Evolutionary conservation across 2,329 filamentous ascomycete species (phyloP).

Genomic region (Trichoderma sp.): DNA sequence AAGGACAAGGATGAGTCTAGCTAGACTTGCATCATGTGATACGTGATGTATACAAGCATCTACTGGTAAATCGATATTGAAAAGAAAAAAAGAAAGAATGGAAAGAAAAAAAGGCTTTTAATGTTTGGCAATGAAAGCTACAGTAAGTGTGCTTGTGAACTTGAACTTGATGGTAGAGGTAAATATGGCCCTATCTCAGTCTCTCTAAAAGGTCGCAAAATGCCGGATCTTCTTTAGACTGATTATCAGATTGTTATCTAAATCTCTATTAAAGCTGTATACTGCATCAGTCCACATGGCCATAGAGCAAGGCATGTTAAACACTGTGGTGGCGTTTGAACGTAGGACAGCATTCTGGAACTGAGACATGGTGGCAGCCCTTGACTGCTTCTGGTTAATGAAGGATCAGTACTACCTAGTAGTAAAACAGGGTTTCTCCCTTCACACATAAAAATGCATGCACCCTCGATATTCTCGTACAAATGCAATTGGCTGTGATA

Average conservation of each 20-base stretch:
- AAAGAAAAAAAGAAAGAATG: neutral
- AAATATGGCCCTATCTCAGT: accelerated
- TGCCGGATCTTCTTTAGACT: neutral
- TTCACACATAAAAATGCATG: neutral
- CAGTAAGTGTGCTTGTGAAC: neutral
- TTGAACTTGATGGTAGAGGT: neutral
- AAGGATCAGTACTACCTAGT: neutral
- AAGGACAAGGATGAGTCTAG: neutral
- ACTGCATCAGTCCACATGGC: neutral
- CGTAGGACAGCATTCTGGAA: neutral
- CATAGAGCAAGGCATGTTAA: neutral
- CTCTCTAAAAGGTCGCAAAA: neutral
- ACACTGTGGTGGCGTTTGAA: neutral
- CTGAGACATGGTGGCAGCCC: neutral
- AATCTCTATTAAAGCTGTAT: neutral
- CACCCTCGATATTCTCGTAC: neutral
- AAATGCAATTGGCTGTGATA: neutral
- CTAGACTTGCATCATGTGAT: accelerated
- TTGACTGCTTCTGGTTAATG: neutral
- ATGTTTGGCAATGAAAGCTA: neutral
- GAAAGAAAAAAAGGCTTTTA: neutral
- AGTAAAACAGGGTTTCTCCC: no score
- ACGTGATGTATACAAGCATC: neutral
- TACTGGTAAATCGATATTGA: neutral
- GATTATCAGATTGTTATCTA: neutral